Conservation (phyloP, 1,284 basidiomycete genomes). For the Leccinum fallax region DNA sequence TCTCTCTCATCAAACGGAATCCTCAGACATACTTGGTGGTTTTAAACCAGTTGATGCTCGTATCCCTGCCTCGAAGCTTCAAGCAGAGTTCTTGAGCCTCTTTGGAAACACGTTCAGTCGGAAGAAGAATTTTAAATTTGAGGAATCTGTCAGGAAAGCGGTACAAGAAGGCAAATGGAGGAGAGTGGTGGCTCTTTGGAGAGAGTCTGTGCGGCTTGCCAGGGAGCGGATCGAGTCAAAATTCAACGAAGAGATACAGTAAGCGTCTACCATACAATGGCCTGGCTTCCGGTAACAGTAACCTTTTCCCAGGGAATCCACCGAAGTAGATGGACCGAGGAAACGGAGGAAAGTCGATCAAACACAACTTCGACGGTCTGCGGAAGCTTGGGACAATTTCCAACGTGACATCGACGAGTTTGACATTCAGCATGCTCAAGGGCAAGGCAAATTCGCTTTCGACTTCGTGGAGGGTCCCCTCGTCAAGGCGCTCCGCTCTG, state of each 20-base stretch:
- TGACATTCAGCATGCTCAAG: slow-evolving; percentile 83
- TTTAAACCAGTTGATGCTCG: slow-evolving; percentile 93
- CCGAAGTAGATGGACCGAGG: slow-evolving; percentile 53
- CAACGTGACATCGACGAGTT: slow-evolving; percentile 77
- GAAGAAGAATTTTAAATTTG: slow-evolving; percentile 88
- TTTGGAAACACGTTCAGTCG: slow-evolving; percentile 91
- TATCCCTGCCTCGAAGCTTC: slow-evolving; percentile 74
- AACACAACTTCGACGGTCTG: slow-evolving; percentile 46
- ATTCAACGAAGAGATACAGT: slow-evolving; percentile 44
- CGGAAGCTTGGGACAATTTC: slow-evolving; percentile 74
- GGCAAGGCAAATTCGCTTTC: slow-evolving; percentile 89
- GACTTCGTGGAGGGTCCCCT: slow-evolving; percentile 96
- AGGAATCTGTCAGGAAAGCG: slow-evolving; percentile 83
- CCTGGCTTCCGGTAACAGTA: slow-evolving; percentile 11
- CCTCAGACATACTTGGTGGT: slow-evolving; percentile 91
- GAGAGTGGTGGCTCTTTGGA: slow-evolving; percentile 83
- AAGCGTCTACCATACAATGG: slow-evolving; percentile 28
- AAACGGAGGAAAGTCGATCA: slow-evolving; percentile 77
- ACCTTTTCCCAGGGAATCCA: slow-evolving; percentile 17
- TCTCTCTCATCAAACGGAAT: slow-evolving; percentile 96
- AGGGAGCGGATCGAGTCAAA: slow-evolving; percentile 59
- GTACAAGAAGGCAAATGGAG: slow-evolving; percentile 87
- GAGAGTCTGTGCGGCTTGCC: slow-evolving; percentile 74
- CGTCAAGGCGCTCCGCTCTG: slow-evolving; percentile 87
- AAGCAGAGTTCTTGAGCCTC: slow-evolving; percentile 79